A percentile compares a stretch with the other conserved stretches of the same genome.
phyloP scores from a whole-genome alignment of 352 stramenopile species.

The Phytopythium mirpurense region DNA sequence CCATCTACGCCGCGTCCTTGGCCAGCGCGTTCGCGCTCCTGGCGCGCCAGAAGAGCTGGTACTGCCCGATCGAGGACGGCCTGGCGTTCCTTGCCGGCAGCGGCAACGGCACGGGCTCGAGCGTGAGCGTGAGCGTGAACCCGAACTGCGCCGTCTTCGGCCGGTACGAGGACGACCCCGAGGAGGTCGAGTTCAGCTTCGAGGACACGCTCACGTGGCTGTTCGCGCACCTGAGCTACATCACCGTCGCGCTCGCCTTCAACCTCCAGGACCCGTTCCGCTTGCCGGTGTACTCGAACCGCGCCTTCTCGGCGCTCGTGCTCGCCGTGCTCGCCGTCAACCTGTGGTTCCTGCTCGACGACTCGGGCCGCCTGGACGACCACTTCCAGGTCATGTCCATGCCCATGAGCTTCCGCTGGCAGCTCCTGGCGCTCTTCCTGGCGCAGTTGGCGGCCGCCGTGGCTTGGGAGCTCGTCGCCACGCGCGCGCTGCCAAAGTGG shows the following conservation, averaged over 20 bases:
- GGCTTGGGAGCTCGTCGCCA: slow-evolving; percentile 21
- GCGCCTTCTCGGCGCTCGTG: slow-evolving; percentile 18
- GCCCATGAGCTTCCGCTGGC: slow-evolving; percentile 22
- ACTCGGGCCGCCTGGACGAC: slow-evolving; percentile 14
- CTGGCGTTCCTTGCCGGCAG: slow-evolving; percentile 11
- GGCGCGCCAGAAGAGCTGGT: slow-evolving; percentile 27
- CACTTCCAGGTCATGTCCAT: slow-evolving; percentile 38
- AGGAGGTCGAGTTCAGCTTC: slow-evolving; percentile 21
- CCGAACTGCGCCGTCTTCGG: slow-evolving; percentile 25
- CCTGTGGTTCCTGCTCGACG: slow-evolving; percentile 36
- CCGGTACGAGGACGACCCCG: slow-evolving; percentile 17
- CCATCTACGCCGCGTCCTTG: slow-evolving; percentile 33
- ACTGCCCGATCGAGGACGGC: slow-evolving; percentile 24
- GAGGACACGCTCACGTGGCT: slow-evolving; percentile 38
- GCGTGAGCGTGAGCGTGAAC: slow-evolving; percentile 10
- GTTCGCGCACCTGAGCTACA: slow-evolving; percentile 37
- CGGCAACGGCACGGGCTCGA: no score
- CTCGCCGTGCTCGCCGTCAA: slow-evolving; percentile 16
- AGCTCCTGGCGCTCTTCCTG: slow-evolving; percentile 29
- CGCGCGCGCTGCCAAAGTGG: slow-evolving; percentile 14
- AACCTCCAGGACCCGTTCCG: slow-evolving; percentile 43
- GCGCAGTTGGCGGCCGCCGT: slow-evolving; percentile 15
- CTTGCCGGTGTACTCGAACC: slow-evolving; percentile 32
- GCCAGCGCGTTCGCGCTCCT: slow-evolving; percentile 20
- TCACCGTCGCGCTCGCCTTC: slow-evolving; percentile 33